These are phyloP conservation scores for Cryptococcus sp. DNA, from an alignment of 1,284 basidiomycete species.

Conservation along the genomic window DNA sequence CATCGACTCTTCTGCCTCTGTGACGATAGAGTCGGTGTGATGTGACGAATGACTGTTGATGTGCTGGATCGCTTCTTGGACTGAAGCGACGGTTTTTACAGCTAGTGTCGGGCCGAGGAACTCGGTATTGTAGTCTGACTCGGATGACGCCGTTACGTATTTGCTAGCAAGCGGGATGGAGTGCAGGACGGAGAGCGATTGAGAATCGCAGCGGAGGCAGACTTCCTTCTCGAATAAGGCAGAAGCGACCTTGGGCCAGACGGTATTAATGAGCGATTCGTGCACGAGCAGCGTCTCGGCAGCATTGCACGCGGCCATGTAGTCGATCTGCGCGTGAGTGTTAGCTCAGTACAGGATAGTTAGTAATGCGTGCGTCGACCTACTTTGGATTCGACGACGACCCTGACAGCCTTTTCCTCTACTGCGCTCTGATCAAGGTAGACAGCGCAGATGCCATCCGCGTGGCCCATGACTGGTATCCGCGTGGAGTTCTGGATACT, in stretches of 20 bases:
- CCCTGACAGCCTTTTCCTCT: conserved; percentile 71
- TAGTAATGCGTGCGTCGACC: conserved; percentile 15
- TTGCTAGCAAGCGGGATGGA: conserved; percentile 52
- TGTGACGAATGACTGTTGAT: conserved; percentile 93
- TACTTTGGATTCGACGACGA: conserved; percentile 91
- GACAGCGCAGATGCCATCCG: conserved; percentile 89
- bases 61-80: conserved; percentile 75
- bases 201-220: conserved; percentile 73
- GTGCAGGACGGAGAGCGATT: conserved; percentile 61
- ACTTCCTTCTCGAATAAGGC: conserved; percentile 72
- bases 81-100: conserved; percentile 70
- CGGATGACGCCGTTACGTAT: conserved; percentile 60
- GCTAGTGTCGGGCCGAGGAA: conserved; percentile 83
- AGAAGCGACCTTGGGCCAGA: conserved; percentile 79
- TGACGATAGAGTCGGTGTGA: conserved; percentile 93
- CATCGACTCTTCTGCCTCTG: conserved; percentile 70
- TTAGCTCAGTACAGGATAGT: neutral
- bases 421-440: conserved; percentile 85
- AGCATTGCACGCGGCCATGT: conserved; percentile 95
- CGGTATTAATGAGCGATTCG: conserved; percentile 63
- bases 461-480: conserved; percentile 99
- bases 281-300: conserved; percentile 89
- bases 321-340: conserved; percentile 67
- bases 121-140: conserved; percentile 78
- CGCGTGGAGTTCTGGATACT: conserved; percentile 86